Evolutionary conservation across 805 yeast species (phyloP).

Genomic region (Yarrowia osloensis): DNA sequence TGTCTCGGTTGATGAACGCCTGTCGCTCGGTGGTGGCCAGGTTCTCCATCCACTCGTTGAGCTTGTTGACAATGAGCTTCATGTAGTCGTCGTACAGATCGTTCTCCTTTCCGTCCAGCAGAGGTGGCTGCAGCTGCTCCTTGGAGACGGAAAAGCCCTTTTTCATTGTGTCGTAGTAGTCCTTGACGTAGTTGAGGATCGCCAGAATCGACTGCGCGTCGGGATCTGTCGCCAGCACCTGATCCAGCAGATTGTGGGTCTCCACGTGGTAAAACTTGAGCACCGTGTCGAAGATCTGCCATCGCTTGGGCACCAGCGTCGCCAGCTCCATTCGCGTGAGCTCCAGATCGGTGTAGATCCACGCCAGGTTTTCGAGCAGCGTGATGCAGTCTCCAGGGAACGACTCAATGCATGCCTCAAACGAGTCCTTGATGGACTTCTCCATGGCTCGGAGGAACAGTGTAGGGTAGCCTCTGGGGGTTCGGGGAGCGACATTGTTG

Average conservation of each 20-base stretch:
- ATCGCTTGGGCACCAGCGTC: constrained; percentile 64
- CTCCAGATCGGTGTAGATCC: constrained; percentile 79
- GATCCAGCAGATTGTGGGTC: constrained; percentile 62
- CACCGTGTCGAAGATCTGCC: constrained; percentile 69
- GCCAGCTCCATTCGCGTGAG: constrained; percentile 62
- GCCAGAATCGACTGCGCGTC: constrained; percentile 73
- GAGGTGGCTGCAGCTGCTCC: constrained; percentile 54
- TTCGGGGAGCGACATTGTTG: constrained; percentile 33
- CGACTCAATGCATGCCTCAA: constrained; percentile 61
- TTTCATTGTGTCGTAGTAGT: constrained; percentile 57
- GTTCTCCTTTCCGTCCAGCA: constrained; percentile 71
- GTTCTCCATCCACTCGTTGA: constrained; percentile 81
- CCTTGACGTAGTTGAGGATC: constrained; percentile 75
- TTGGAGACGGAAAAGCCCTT: constrained; percentile 54
- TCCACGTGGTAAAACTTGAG: constrained; percentile 68
- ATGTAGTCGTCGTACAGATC: constrained; percentile 76
- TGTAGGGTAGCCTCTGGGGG: constrained; percentile 60
- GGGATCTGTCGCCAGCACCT: constrained; percentile 67
- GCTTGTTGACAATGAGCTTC: constrained; percentile 66
- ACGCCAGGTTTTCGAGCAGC: constrained; percentile 69
- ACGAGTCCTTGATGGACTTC: constrained; percentile 64
- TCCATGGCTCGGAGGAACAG: constrained; percentile 62
- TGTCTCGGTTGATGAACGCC: constrained; percentile 62
- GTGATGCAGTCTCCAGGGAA: constrained; percentile 53
- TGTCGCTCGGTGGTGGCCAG: constrained; percentile 65